These are phyloP conservation scores for Raffaelea albimanens DNA, from an alignment of 2,329 filamentous ascomycete species.

Conservation along the genomic window DNA sequence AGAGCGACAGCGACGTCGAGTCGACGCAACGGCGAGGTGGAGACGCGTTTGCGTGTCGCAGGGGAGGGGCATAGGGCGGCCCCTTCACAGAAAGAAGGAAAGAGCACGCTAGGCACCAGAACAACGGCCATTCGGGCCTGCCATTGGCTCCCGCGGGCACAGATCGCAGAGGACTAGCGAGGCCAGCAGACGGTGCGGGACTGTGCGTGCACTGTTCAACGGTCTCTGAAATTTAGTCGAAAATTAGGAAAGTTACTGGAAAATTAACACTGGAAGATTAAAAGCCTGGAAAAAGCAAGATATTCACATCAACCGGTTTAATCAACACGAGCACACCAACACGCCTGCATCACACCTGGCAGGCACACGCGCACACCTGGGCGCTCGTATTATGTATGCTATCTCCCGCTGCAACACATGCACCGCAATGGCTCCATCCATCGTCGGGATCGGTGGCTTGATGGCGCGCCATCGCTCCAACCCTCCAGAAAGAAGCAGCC, in stretches of 20 bases:
- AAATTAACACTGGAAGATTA: no score
- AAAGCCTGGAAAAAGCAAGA: no score
- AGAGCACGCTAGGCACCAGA: not conserved
- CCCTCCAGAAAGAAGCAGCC: not conserved
- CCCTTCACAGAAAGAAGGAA: not conserved
- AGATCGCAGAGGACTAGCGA: conserved; percentile 2
- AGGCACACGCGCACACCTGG: no score
- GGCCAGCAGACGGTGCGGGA: not conserved
- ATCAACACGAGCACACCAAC: no score
- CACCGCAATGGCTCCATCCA: no score
- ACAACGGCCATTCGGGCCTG: not conserved
- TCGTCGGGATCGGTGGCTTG: no score
- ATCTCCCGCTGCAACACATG: no score
- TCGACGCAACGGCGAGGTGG: not conserved
- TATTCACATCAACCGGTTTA: not conserved
- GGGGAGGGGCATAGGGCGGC: no score
- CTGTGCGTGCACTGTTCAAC: not conserved
- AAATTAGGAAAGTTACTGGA: not conserved
- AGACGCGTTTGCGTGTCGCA: not conserved
- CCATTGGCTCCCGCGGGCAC: conserved; percentile 1
- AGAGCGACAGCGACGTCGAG: not conserved
- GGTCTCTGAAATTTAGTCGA: no score
- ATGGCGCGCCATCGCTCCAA: not conserved
- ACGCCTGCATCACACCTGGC: no score
- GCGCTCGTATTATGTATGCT: no score